Conservation (phyloP, 306 rosid species). For the Quercus berberidifolia region DNA sequence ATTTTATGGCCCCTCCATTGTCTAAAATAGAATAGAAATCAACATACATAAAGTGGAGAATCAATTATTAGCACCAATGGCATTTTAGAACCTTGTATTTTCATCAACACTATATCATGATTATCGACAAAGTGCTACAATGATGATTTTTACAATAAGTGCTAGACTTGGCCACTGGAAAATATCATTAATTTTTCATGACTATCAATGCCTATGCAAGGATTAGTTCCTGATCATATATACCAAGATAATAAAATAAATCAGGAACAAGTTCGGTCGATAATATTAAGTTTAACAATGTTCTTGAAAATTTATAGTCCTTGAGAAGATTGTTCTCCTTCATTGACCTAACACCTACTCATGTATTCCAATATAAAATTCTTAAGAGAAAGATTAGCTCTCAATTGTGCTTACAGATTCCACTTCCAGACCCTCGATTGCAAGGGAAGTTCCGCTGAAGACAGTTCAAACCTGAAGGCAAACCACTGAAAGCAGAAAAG, state of each 20-base stretch:
- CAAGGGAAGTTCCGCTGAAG: slow-evolving; percentile 75
- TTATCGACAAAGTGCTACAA: background rate
- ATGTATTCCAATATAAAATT: background rate
- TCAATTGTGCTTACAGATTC: slow-evolving; percentile 51
- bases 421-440: slow-evolving; percentile 43
- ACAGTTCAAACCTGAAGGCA: slow-evolving; percentile 67
- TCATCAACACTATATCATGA: background rate
- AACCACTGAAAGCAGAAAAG: slow-evolving; percentile 44
- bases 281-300: too few relatives aligned
- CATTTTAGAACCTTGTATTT: background rate
- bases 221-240: too few relatives aligned
- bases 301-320: too few relatives aligned
- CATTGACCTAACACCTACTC: background rate
- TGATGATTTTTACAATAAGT: background rate
- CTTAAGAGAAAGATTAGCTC: background rate
- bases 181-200: too few relatives aligned
- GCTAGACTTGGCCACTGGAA: too few relatives aligned
- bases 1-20: too few relatives aligned
- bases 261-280: too few relatives aligned
- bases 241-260: too few relatives aligned
- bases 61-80: background rate
- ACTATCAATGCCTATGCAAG: too few relatives aligned
- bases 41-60: background rate
- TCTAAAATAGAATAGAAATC: background rate
- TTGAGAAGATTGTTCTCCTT: background rate